Conservation (phyloP, 169 alveolate genomes). For the Amoebophrya sp. region DNA sequence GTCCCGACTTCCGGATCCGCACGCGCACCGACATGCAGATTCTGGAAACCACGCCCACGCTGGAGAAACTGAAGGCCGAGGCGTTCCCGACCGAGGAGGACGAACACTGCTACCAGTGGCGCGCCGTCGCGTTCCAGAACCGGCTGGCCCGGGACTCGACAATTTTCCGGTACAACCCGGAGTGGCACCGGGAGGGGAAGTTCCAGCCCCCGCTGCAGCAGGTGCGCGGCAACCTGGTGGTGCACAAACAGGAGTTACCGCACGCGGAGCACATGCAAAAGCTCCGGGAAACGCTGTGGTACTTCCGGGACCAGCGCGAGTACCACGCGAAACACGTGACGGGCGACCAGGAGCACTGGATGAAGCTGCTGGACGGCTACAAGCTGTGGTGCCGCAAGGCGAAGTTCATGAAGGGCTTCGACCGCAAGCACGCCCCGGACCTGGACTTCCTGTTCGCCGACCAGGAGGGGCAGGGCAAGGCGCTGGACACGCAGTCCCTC, state of each 20-base stretch:
- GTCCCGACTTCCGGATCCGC: background rate
- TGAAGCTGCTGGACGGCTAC: constrained; percentile 22
- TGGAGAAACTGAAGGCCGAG: background rate
- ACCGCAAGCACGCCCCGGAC: background rate
- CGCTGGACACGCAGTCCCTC: background rate
- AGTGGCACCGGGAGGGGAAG: constrained; percentile 23
- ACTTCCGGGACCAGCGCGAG: background rate
- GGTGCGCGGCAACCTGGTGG: background rate
- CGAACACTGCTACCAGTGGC: background rate
- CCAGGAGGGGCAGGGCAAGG: background rate
- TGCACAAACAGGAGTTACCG: background rate
- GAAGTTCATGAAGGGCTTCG: background rate
- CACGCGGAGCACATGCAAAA: background rate
- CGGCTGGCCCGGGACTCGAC: background rate
- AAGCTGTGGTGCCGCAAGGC: background rate
- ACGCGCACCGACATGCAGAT: constrained; percentile 15
- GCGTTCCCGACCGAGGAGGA: background rate
- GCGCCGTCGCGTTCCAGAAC: background rate
- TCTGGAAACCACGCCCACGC: background rate
- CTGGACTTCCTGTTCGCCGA: background rate
- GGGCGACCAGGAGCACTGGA: constrained; percentile 2
- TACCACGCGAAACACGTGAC: background rate
- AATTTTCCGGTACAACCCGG: background rate
- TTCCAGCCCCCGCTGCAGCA: background rate
- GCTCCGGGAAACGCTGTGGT: background rate